Base-by-base conservation (phyloP, 257 asterid species). In the Nicotiana paniculata region DNA sequence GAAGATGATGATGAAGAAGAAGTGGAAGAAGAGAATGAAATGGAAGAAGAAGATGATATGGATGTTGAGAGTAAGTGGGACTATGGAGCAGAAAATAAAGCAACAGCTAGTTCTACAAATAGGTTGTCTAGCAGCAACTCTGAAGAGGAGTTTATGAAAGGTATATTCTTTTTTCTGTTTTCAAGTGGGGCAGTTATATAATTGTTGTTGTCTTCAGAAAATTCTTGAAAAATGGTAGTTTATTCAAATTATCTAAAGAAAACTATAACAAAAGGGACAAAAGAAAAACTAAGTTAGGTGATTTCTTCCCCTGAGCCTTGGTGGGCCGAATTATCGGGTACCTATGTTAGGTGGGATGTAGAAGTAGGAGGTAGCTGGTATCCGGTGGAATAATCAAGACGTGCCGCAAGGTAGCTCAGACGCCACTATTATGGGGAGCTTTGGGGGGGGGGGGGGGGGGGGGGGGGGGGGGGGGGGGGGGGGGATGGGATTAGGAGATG, bases 41-140 rank as follows among this genome's bases (percentile, higher is more conserved):
- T 54, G 59, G 82, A 70, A 0, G 89, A 87, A 2, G 92, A 88
- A 70, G 97, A 88, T 55, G 88, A 88, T 83, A 93, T 83, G 92
- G 94, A 88, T 86, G 91, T 90, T 67, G 92, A 91, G 81, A 95
- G 97, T 84, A 97, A 90, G 24, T 90, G 90, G 93, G 98, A 95
- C 84, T 83, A 83, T 68, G 88, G 39, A 68, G 85, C 54, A 24
- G 84, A 79, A 62, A 83, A 80, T 48, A 77, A 83, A 68, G 64
- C 81, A 72, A 87, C 37, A 58, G 84, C 57, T 15, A 86, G 63
- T 67, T 84, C 46, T 78, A 86, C 66, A 15, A 84, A 87, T 48
- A 80, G 77, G 24, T 74, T 88, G 62, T 85, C 95, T 17, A 4
- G 13, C 6, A 81, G 80, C 85, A 83, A 84, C 80, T 83, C 82